These are phyloP conservation scores for Pharus latifolius DNA, from an alignment of 176 grass and related monocot genomes.

Conservation along the genomic window DNA sequence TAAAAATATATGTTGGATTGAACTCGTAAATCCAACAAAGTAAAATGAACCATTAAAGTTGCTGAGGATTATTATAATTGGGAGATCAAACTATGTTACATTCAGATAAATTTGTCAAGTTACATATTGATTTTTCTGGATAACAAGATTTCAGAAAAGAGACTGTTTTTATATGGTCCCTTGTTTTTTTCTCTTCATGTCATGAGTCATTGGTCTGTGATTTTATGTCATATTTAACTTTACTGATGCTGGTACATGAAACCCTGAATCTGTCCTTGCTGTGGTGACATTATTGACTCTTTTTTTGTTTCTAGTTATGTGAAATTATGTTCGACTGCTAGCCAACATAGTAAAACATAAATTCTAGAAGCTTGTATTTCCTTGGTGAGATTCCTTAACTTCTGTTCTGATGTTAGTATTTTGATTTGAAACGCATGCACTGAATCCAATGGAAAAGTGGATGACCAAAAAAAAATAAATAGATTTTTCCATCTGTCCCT, in stretches of 20 bases:
- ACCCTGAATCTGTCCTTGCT: not conserved
- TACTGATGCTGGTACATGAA: conserved; percentile 1
- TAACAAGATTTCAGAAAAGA: not conserved
- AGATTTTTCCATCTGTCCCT: no score
- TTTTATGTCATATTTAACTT: not conserved
- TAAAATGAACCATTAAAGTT: no score
- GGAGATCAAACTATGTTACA: not conserved
- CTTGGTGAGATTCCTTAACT: conserved; percentile 1
- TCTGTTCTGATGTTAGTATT: not conserved
- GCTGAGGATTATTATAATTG: not conserved
- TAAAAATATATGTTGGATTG: no score
- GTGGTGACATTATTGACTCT: not conserved
- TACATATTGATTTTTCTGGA: not conserved
- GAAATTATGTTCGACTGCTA: not conserved
- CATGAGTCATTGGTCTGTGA: not conserved
- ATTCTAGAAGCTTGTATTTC: not conserved
- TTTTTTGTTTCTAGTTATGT: not conserved
- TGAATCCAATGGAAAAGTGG: no score
- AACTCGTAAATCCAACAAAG: no score
- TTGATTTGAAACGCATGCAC: not conserved
- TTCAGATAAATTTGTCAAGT: not conserved
- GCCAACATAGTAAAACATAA: not conserved
- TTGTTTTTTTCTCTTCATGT: not conserved
- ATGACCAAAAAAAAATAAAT: no score
- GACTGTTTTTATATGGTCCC: not conserved